Base-by-base conservation (phyloP, 2,329 filamentous ascomycete genomes). In the Xylariaceae sp. region DNA sequence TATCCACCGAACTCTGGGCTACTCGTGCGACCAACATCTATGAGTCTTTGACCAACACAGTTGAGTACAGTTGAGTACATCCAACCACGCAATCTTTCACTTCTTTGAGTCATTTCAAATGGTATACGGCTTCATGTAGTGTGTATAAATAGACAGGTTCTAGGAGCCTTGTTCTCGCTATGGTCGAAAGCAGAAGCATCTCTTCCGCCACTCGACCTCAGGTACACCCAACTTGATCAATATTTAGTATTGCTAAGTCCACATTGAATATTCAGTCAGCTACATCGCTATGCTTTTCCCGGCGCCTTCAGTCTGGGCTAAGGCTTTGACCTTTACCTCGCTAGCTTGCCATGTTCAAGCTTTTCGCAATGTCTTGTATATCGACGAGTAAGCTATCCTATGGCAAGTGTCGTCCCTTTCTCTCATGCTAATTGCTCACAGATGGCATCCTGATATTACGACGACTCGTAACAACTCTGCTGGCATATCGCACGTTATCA, bases 341-440 rank as follows among this genome's bases (percentile, higher is more conserved):
- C 13, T 54, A 8, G 7, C 10, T 15, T n/a, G 30, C 45, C 34
- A 48, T 48, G 8, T 17, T 8, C 17, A 52, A 15, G 51, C 51
- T 51, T 60, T 62, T 37, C 61, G 61, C 17, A 60, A 58, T 52
- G 55, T 58, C 48, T 35, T 62, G 35, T 62, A 62, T 34, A 57
- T 60, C 39, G 60, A 62, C 15, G 47, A 55, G 60, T 53, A 59
- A 45, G 51, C 45, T 47, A 49, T 17, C 18, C 17, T 52, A 3
- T 5, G 17, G 37, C 35, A n/a, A 6, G n/a, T 18, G 37, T 30
- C 51, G 41, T 15, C 41, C 4, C 44, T 37, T 6, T 34, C n/a
- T 18, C 17, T 30, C 2, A 52, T 30, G 5, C 55, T 57, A 51
- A 57, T 41, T 51, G 1, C n/a, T 45, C 35, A 39, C 34, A 61